These are phyloP conservation scores for Kwoniella botswanensis DNA, from an alignment of 768 basidiomycete species.

Conservation along the genomic window DNA sequence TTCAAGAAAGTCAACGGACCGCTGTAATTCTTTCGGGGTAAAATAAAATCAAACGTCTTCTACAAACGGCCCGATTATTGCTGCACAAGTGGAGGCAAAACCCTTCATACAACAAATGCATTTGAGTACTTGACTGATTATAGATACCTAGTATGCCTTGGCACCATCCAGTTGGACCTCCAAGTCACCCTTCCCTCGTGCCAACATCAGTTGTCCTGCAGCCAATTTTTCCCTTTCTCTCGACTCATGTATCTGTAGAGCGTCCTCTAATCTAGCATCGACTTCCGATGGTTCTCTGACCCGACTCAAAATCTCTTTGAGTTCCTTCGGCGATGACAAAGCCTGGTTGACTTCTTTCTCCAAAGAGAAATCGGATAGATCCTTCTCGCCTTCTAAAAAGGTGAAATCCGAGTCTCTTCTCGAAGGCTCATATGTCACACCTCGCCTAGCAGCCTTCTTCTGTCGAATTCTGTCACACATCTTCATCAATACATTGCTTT, in stretches of 20 bases:
- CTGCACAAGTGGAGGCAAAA: neutral
- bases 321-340: neutral
- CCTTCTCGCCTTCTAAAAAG: conserved; percentile 6
- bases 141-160: too few species aligned
- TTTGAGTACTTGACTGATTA: neutral
- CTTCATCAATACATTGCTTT: neutral
- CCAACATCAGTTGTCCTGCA: conserved; percentile 15
- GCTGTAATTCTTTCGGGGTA: too few species aligned
- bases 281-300: conserved; percentile 14
- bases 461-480: conserved; percentile 35
- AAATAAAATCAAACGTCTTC: too few species aligned
- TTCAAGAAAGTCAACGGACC: too few species aligned
- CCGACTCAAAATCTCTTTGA: neutral
- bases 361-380: neutral
- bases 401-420: conserved; percentile 4
- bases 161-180: neutral
- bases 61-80: neutral
- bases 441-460: conserved; percentile 44
- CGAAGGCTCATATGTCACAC: conserved; percentile 23
- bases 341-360: neutral
- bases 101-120: neutral
- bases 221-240: conserved; percentile 18
- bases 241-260: conserved; percentile 19
- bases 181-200: conserved; percentile 17
- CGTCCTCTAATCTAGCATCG: conserved; percentile 19